These are phyloP conservation scores for Sophora flavescens DNA, from an alignment of 306 rosid species.

Conservation along the genomic window DNA sequence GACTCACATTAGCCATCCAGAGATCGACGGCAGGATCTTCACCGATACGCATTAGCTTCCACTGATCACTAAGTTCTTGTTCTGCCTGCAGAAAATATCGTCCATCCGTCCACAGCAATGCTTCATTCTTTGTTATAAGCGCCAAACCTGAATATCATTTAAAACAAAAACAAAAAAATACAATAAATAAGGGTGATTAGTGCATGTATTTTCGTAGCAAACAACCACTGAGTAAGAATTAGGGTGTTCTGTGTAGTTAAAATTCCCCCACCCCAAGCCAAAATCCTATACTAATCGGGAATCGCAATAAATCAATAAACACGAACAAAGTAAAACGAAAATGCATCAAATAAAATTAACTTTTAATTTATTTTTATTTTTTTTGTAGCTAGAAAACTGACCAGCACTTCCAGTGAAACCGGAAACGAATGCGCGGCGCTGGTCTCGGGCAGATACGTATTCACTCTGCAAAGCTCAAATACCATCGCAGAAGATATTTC, in stretches of 20 bases:
- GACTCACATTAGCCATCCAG: conserved; percentile 96
- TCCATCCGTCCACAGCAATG: conserved; percentile 96
- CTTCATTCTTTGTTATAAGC: conserved; percentile 75
- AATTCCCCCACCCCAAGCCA: neutral
- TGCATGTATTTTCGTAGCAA: neutral
- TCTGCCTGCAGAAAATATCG: conserved; percentile 95
- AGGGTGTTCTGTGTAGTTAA: neutral
- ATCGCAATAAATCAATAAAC: neutral
- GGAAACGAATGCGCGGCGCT: conserved; percentile 86
- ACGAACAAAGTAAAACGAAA: neutral
- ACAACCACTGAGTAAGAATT: neutral
- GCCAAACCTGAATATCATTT: conserved; percentile 75
- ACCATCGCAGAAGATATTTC: neutral
- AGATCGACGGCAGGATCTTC: conserved; percentile 90
- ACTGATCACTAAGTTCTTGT: conserved; percentile 79
- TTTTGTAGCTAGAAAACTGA: conserved; percentile 39
- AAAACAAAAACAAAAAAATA: neutral
- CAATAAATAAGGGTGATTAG: neutral
- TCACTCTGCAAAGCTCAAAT: conserved; percentile 84
- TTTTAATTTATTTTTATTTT: no score
- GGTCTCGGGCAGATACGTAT: conserved; percentile 91
- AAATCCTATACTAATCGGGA: conserved; percentile 26
- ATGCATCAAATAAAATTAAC: neutral
- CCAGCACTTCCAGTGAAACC: conserved; percentile 99
- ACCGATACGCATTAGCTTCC: conserved; percentile 97